A percentile compares a stretch with the other conserved stretches of the same genome.
Evolutionary conservation across 345 rosid species (phyloP).

Genomic region (Aegle marmelos): DNA sequence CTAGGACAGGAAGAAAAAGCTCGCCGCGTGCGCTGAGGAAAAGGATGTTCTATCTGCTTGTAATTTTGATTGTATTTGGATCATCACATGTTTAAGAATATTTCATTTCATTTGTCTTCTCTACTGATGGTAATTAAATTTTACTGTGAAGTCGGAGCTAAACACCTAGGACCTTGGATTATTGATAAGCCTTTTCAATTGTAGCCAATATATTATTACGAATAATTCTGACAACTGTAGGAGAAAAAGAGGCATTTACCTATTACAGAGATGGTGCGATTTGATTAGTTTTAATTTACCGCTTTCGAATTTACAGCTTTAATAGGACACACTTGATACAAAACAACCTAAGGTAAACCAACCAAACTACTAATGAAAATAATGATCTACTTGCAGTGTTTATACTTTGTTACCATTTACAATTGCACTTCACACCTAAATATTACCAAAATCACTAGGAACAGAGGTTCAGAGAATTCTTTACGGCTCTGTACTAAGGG

Average conservation of each 20-base stretch:
- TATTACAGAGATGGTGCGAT: no score
- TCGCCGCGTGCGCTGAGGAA: slow-evolving; percentile 61
- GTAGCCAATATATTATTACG: no score
- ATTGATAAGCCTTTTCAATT: no score
- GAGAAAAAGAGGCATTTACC: no score
- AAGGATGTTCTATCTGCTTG: background rate
- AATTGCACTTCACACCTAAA: background rate
- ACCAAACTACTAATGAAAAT: background rate
- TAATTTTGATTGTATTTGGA: background rate
- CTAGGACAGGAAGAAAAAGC: slow-evolving; percentile 91
- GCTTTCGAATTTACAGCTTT: no score
- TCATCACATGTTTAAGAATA: background rate
- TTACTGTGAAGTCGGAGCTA: background rate
- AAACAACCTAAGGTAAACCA: background rate
- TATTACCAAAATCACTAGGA: background rate
- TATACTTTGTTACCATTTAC: background rate
- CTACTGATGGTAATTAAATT: background rate
- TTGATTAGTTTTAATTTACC: no score
- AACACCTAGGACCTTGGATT: no score
- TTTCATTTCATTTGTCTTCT: background rate
- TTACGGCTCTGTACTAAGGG: background rate
- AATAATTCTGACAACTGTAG: no score
- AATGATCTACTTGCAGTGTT: background rate
- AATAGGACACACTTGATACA: background rate
- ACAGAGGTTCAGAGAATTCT: background rate